Base-by-base conservation (phyloP, 2,329 filamentous ascomycete species). In the Xylaria sp. region DNA sequence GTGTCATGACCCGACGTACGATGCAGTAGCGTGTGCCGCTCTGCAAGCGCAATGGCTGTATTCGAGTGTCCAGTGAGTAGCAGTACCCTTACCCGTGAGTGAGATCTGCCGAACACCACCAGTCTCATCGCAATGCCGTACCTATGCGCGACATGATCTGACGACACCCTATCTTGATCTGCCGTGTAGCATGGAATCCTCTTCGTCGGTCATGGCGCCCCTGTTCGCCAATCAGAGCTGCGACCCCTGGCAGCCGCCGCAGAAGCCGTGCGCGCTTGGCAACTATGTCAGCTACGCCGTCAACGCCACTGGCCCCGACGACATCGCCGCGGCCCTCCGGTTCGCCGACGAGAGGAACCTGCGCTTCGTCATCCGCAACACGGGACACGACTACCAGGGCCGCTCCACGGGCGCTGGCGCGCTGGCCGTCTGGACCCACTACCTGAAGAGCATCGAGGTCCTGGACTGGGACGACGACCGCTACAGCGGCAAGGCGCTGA, bases 281-380 rank as follows among this genome's bases (percentile, higher is more conserved):
- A 71, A 67, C 18, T 73, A 73, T 46, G 63, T 71, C 9, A 46
- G 42, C 8, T 71, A 70, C 40, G 60, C 66, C 6, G 63, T 71
- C 24, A 61, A 66, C 34, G 63, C 51, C 7, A 55, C 60, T 3
- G 42, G 21, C 1, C 17, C 51, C 3, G 51, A 54, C 11, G 54
- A 66, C 38, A 38, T 64, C 39, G 38, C 44, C 1, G 52, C 56
- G 9, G 53, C 57, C 1, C 62, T 75, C 17, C 48, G 54, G 16
- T 75, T 74, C 49, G 70, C 70, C 19, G 59, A 60, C 41, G 57
- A 61, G 44, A 58, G 69, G n/a, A 73, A 74, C 46, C 60, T 78
- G n/a, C 71, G 76, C 1, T 64, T 77, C 1, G 72, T 74, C 2
- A 69, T 78, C 50, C 74, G 72, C 50, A 76, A 76, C 46, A 77